Conservation (phyloP, 805 yeast genomes). For the Priceomyces fermenticarens region DNA sequence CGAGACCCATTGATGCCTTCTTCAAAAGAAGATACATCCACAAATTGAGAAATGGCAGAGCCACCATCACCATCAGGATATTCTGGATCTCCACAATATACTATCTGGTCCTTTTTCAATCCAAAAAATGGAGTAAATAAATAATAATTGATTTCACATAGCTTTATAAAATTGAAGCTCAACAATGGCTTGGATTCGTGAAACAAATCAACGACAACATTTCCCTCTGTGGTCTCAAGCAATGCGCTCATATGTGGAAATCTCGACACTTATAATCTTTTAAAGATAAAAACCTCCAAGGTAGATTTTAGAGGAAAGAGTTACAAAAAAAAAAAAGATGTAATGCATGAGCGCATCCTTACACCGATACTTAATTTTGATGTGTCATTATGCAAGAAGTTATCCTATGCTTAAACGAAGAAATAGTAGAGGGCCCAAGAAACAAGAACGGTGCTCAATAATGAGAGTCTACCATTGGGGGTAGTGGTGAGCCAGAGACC, state of each 20-base stretch:
- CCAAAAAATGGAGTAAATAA: constrained; percentile 50
- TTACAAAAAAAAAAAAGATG: not conserved
- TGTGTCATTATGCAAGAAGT: no score
- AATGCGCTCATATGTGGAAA: constrained; percentile 34
- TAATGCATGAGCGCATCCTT: not conserved
- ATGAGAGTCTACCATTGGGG: constrained; percentile 26
- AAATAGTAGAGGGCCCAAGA: constrained; percentile 7
- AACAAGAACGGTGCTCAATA: constrained; percentile 15
- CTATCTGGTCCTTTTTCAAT: constrained; percentile 35
- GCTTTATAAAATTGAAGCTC: constrained; percentile 48
- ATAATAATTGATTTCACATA: constrained; percentile 52
- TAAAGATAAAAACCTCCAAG: constrained; percentile 2
- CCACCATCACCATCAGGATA: constrained; percentile 30
- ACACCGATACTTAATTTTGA: not conserved
- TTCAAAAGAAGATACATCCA: constrained; percentile 4
- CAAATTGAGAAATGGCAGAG: constrained; percentile 7
- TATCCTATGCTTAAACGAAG: no score
- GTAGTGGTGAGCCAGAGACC: constrained; percentile 35
- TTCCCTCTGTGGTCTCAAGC: constrained; percentile 38
- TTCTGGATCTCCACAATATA: constrained; percentile 48
- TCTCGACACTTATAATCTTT: not conserved
- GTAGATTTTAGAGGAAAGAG: not conserved
- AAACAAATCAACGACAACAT: constrained; percentile 49
- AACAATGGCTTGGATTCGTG: constrained; percentile 33
- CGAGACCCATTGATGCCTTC: not conserved